Percentiles rank a stretch among this genome's conserved stretches.
Evolutionary conservation across 768 basidiomycete genomes (phyloP).

Genomic region (Boletus sp.): DNA sequence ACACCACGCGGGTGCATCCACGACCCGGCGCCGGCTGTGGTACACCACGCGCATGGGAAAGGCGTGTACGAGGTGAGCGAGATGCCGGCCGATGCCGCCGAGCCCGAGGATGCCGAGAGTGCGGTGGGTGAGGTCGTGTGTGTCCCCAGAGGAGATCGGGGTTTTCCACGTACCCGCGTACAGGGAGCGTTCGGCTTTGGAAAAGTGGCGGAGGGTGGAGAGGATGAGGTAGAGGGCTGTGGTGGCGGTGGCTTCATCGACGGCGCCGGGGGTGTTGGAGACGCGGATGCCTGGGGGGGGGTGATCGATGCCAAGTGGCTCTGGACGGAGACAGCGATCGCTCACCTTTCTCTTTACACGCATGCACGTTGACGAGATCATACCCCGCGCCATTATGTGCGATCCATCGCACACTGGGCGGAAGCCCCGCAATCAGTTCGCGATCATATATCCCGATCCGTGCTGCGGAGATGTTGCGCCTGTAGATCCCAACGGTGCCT

Average conservation of each 20-base stretch:
- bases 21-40: conserved; percentile 57
- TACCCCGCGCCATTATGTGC: conserved; percentile 89
- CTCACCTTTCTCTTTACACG: conserved; percentile 72
- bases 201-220: conserved; percentile 71
- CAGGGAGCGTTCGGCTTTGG: conserved; percentile 52
- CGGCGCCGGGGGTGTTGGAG: conserved; percentile 87
- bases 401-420: conserved; percentile 71
- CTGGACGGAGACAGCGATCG: conserved; percentile 31
- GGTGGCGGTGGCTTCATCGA: conserved; percentile 88
- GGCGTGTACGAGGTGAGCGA: conserved; percentile 67
- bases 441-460: conserved; percentile 49
- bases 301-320: neutral
- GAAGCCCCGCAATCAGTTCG: conserved; percentile 55
- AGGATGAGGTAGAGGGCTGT: conserved; percentile 82
- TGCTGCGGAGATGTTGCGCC: conserved; percentile 42
- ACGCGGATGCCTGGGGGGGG: conserved; percentile 49
- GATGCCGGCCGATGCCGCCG: conserved; percentile 69
- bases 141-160: conserved; percentile 40
- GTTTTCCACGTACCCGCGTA: conserved; percentile 62
- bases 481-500: conserved; percentile 48
- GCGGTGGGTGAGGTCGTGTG: conserved; percentile 63
- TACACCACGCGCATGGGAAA: conserved; percentile 92
- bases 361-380: conserved; percentile 73
- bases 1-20: conserved; percentile 65
- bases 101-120: conserved; percentile 73